Conservation (phyloP, 2,329 filamentous ascomycete species). For the Ceratocystis lukuohia region DNA sequence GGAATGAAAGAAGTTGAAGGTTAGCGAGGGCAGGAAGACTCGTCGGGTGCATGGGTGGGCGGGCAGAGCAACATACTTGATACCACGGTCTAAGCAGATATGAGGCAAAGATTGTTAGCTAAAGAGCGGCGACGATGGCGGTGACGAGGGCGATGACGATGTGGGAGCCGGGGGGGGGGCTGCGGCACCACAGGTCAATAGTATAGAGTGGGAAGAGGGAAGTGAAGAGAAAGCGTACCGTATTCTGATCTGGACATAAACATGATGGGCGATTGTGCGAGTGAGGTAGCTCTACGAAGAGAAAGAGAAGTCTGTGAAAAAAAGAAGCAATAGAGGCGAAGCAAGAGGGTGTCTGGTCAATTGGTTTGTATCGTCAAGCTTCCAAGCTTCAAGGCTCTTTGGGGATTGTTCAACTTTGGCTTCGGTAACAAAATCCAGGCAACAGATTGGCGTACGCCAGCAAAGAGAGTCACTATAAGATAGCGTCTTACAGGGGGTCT, state of each 20-base stretch:
- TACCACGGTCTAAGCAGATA: slow-evolving; percentile 66
- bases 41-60: neutral
- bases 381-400: neutral
- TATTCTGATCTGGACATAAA: slow-evolving; percentile 99
- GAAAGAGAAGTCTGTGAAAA: neutral
- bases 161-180: neutral
- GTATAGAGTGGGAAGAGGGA: no score
- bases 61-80: slow-evolving; percentile 56
- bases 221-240: slow-evolving; percentile 40
- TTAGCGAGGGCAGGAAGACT: neutral
- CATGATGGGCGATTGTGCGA: slow-evolving; percentile 46
- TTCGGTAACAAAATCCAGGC: neutral
- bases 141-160: neutral
- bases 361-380: slow-evolving; percentile 1
- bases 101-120: slow-evolving; percentile 10
- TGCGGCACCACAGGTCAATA: no score
- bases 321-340: neutral
- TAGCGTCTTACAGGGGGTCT: neutral
- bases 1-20: neutral
- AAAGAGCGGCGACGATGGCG: neutral
- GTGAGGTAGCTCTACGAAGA: neutral
- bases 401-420: neutral
- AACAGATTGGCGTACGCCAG: slow-evolving; percentile 17
- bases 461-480: slow-evolving; percentile 4
- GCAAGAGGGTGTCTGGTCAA: no score